These are phyloP conservation scores for Ambrosiella beaveri DNA, from an alignment of 2,329 filamentous ascomycete species.

Conservation along the genomic window DNA sequence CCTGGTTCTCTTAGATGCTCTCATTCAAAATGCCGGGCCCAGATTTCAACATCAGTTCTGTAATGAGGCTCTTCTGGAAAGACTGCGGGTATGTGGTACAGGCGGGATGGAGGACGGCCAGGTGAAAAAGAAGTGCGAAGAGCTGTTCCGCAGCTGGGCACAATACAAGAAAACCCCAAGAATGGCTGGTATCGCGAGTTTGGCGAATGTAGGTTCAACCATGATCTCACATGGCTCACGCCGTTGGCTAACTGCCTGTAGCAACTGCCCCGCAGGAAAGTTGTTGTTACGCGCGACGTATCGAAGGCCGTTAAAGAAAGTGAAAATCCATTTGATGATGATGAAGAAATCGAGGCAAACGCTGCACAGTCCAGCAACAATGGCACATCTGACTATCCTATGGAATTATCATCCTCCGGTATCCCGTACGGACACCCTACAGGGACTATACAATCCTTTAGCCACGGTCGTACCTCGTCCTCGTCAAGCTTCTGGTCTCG, in stretches of 20 bases:
- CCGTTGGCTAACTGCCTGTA: slow-evolving; percentile 16
- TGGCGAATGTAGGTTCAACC: slow-evolving; percentile 44
- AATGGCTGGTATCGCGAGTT: slow-evolving; percentile 58
- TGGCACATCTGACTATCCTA: slow-evolving; percentile 1
- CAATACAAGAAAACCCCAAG: slow-evolving; percentile 69
- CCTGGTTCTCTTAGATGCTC: slow-evolving; percentile 72
- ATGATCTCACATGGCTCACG: not conserved
- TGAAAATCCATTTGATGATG: slow-evolving; percentile 52
- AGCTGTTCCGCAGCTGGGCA: slow-evolving; percentile 77
- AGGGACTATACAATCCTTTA: slow-evolving; percentile 13
- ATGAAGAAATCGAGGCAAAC: slow-evolving; percentile 37
- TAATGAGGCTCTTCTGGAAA: slow-evolving; percentile 82
- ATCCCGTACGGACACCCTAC: slow-evolving; percentile 12
- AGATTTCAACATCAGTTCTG: slow-evolving; percentile 76
- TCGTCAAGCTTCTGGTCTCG: slow-evolving; percentile 23
- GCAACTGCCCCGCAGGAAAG: slow-evolving; percentile 50
- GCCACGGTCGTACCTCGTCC: slow-evolving; percentile 24
- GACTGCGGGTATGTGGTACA: slow-evolving; percentile 71
- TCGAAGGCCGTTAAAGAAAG: slow-evolving; percentile 75
- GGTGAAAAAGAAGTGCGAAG: slow-evolving; percentile 76
- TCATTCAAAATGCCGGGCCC: slow-evolving; percentile 85
- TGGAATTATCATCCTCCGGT: slow-evolving; percentile 10
- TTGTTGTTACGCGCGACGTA: slow-evolving; percentile 56
- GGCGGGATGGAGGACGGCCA: slow-evolving; percentile 69
- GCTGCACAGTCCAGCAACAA: slow-evolving; percentile 11